Conservation (phyloP, 331 rosid genomes). For the Telfairia occidentalis region DNA sequence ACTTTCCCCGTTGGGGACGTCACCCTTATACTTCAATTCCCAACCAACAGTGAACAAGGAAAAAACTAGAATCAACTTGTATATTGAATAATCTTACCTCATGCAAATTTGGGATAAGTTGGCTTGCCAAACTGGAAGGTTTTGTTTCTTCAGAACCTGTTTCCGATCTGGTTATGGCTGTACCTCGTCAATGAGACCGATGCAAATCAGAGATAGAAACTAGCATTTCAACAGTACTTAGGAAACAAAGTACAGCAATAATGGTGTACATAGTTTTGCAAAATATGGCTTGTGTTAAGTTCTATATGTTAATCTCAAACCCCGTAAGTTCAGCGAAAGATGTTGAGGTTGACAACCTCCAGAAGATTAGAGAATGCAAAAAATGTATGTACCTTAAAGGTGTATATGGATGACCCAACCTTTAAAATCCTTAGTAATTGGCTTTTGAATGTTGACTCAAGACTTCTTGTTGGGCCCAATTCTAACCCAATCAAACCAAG, state of each 20-base stretch:
- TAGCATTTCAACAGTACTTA: background rate
- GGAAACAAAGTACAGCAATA: background rate
- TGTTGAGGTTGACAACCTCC: background rate
- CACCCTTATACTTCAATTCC: background rate
- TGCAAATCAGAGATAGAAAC: background rate
- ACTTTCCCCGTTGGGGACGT: background rate
- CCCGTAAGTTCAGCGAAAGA: background rate
- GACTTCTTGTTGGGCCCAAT: background rate
- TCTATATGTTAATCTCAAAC: background rate
- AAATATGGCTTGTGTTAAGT: background rate
- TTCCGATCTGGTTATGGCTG: conserved; percentile 39
- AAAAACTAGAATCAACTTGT: background rate
- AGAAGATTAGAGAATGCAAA: background rate
- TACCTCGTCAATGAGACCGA: background rate
- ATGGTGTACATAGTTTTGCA: background rate
- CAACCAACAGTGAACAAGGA: background rate
- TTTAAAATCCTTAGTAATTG: background rate
- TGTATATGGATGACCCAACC: background rate
- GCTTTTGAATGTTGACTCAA: background rate
- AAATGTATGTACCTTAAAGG: background rate
- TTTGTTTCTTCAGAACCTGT: conserved; percentile 34
- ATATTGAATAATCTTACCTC: conserved; percentile 36
- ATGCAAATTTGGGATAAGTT: conserved; percentile 34
- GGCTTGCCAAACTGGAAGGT: conserved; percentile 30
- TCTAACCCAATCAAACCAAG: background rate